Conservation (phyloP, 2,329 filamentous ascomycete species). For the Cyphellophora attinorum region DNA sequence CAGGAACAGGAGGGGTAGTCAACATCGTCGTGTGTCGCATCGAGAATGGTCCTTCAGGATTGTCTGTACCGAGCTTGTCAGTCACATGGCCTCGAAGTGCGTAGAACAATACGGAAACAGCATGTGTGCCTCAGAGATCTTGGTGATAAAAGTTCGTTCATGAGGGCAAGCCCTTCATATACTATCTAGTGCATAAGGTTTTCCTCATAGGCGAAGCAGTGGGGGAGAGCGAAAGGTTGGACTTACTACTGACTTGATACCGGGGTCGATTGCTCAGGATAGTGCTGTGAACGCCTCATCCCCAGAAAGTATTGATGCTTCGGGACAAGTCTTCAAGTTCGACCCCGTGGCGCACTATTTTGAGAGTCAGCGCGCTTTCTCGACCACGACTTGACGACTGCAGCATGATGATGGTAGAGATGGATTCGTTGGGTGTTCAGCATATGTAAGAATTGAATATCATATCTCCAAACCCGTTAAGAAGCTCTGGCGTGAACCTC, state of each 20-base stretch:
- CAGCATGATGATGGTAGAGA: no score
- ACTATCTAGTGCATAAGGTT: slow-evolving; percentile 58
- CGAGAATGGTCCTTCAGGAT: neutral
- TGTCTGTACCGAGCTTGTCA: neutral
- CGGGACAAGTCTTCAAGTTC: no score
- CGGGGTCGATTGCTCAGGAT: no score
- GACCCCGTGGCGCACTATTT: no score
- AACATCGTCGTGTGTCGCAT: neutral
- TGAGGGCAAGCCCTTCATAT: slow-evolving; percentile 49
- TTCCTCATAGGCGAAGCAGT: slow-evolving; percentile 52
- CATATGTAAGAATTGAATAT: slow-evolving; percentile 99
- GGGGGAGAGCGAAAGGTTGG: neutral
- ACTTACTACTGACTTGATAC: no score
- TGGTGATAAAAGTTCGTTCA: slow-evolving; percentile 54
- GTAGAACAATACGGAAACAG: neutral
- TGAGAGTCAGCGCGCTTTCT: no score
- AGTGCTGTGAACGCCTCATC: no score
- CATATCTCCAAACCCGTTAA: slow-evolving; percentile 65
- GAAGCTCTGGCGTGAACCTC: slow-evolving; percentile 86
- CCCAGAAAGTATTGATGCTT: no score
- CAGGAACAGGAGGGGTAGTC: neutral
- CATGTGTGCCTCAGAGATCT: slow-evolving; percentile 54
- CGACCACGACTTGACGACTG: no score
- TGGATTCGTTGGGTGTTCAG: slow-evolving; percentile 64
- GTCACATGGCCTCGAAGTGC: neutral